Conservation (phyloP, 345 rosid genomes). For the Zanthoxylum bungeanum region DNA sequence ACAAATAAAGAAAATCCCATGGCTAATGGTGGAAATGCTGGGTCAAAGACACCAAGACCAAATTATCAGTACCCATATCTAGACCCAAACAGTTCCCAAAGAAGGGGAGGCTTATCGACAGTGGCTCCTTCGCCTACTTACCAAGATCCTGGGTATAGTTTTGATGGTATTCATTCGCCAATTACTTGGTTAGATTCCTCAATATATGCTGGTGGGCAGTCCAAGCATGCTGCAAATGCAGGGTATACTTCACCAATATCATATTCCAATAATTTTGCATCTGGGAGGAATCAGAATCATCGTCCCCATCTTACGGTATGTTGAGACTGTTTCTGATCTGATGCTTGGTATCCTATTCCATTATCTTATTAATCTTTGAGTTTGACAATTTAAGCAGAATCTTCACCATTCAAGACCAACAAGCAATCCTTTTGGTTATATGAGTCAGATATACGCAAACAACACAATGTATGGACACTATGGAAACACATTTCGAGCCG, state of each 20-base stretch:
- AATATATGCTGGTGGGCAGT: conserved; percentile 22
- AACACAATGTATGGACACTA: conserved; percentile 51
- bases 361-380: background rate
- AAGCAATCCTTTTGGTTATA: conserved; percentile 43
- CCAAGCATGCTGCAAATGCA: conserved; percentile 22
- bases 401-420: conserved; percentile 40
- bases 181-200: conserved; percentile 36
- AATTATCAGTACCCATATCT: conserved; percentile 36
- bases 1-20: conserved; percentile 27
- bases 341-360: background rate
- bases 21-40: conserved; percentile 32
- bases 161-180: conserved; percentile 35
- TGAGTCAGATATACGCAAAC: conserved; percentile 49
- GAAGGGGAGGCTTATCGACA: conserved; percentile 32
- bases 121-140: conserved; percentile 33
- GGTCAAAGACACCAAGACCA: conserved; percentile 35
- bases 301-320: conserved; percentile 40
- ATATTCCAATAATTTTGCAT: conserved; percentile 25
- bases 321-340: background rate
- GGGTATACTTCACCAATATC: conserved; percentile 29
- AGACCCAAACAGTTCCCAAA: conserved; percentile 37
- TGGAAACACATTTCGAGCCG: conserved; percentile 40
- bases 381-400: conserved; percentile 25
- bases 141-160: conserved; percentile 51
- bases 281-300: conserved; percentile 49